Evolutionary conservation across 179 eudicot genomes (phyloP).

Genomic region (Beta lomatogona): DNA sequence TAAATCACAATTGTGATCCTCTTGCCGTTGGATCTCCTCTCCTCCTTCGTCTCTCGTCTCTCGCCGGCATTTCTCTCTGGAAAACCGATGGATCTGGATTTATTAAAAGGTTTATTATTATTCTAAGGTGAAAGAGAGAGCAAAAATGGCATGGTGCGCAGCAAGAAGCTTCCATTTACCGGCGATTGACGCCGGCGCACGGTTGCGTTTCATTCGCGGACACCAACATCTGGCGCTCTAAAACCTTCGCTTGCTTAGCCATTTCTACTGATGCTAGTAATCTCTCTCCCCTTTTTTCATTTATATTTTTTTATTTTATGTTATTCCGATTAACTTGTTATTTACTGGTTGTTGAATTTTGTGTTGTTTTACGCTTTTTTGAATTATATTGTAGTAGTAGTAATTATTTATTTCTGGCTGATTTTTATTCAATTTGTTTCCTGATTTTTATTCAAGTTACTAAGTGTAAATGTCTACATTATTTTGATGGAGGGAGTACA

Average conservation of each 20-base stretch:
- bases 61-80: too few relatives aligned
- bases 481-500: too few relatives aligned
- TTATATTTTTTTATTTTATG: not conserved
- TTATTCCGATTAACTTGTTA: not conserved
- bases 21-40: too few relatives aligned
- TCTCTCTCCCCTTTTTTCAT: not conserved
- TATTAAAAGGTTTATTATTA: too few relatives aligned
- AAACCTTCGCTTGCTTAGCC: conserved; percentile 58
- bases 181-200: conserved; percentile 46
- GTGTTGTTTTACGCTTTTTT: not conserved
- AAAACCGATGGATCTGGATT: too few relatives aligned
- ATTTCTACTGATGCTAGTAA: conserved; percentile 53
- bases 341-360: not conserved
- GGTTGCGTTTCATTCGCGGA: conserved; percentile 58
- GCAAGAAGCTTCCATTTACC: conserved; percentile 56
- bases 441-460: too few relatives aligned
- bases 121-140: not conserved
- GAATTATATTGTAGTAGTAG: too few relatives aligned
- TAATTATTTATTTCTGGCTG: too few relatives aligned
- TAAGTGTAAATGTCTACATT: too few relatives aligned
- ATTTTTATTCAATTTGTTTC: too few relatives aligned
- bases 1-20: too few relatives aligned
- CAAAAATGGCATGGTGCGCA: conserved; percentile 67
- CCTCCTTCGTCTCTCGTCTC: too few relatives aligned
- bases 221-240: conserved; percentile 37